A percentile compares a stretch with the other conserved stretches of the same genome.
Conservation (phyloP, 1,284 basidiomycete genomes). For the Takashimella koratensis region DNA sequence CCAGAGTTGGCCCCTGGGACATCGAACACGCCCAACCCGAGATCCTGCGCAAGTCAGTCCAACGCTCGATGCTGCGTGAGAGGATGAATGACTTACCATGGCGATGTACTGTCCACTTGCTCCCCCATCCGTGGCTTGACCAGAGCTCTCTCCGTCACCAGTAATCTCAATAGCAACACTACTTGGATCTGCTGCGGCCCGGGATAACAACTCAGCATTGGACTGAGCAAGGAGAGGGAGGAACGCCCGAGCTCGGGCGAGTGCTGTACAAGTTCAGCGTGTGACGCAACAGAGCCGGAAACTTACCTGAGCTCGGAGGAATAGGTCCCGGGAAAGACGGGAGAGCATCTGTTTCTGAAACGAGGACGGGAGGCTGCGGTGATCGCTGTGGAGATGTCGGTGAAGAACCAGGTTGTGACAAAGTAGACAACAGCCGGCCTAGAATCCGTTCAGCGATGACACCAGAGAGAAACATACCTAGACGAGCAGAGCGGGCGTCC, state of each 20-base stretch:
- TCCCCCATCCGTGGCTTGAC: not conserved
- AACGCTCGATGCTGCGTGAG: too few relatives aligned
- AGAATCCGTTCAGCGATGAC: not conserved
- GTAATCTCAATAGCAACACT: constrained; percentile 34
- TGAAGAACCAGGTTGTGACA: too few relatives aligned
- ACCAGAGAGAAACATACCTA: not conserved
- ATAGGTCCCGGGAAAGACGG: not conserved
- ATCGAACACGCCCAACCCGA: constrained; percentile 43
- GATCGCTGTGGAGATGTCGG: too few relatives aligned
- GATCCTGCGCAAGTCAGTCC: constrained; percentile 33
- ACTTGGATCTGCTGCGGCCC: constrained; percentile 21
- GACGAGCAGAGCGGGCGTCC: not conserved
- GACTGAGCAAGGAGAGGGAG: constrained; percentile 33
- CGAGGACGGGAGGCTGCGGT: too few relatives aligned
- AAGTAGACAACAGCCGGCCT: not conserved
- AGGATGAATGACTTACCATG: constrained; percentile 2
- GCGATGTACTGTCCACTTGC: constrained; percentile 3
- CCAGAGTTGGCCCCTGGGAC: constrained; percentile 12
- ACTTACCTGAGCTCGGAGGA: not conserved
- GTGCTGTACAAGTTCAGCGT: constrained; percentile 11
- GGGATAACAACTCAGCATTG: constrained; percentile 29
- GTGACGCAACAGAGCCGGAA: not conserved
- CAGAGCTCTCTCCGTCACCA: constrained; percentile 15
- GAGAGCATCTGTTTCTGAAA: too few relatives aligned
- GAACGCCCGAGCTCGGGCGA: constrained; percentile 38